These are phyloP conservation scores for Cadophora sp. DNA, from an alignment of 2,329 filamentous ascomycete genomes.

Conservation along the genomic window DNA sequence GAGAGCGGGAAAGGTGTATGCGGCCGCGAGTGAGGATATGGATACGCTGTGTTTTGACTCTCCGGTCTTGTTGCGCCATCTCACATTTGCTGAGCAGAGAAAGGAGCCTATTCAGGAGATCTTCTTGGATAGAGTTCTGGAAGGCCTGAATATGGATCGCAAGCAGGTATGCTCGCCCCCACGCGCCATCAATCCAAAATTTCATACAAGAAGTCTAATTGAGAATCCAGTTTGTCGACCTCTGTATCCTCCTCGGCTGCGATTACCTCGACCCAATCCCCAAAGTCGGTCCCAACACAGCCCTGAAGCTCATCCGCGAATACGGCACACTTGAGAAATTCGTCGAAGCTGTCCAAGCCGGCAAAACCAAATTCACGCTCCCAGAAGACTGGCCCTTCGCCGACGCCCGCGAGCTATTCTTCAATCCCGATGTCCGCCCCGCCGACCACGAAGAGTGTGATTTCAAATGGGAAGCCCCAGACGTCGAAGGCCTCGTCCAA, in stretches of 20 bases:
- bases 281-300: slow-evolving; percentile 90
- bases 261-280: slow-evolving; percentile 98
- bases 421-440: slow-evolving; percentile 84
- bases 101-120: slow-evolving; percentile 99
- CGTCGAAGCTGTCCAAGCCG: slow-evolving; percentile 78
- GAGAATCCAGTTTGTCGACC: slow-evolving; percentile 81
- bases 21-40: slow-evolving; percentile 98
- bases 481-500: slow-evolving; percentile 86
- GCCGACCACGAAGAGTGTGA: slow-evolving; percentile 89
- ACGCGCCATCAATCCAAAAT: too few species aligned
- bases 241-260: slow-evolving; percentile 96
- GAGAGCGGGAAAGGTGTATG: slow-evolving; percentile 92
- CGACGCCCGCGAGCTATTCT: slow-evolving; percentile 90
- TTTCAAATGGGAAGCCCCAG: slow-evolving; percentile 97
- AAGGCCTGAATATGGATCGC: slow-evolving; percentile 86
- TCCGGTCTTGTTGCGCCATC: slow-evolving; percentile 87
- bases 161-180: slow-evolving; percentile 66
- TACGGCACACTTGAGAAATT: slow-evolving; percentile 88
- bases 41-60: slow-evolving; percentile 96
- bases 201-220: slow-evolving; percentile 8
- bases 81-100: slow-evolving; percentile 96
- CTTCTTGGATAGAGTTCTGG: slow-evolving; percentile 82
- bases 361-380: slow-evolving; percentile 80
- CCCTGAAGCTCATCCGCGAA: slow-evolving; percentile 92
- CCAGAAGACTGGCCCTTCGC: slow-evolving; percentile 97